Evolutionary conservation across 169 alveolate species (phyloP), one percentile per base, ranked within the genome.

Genomic region (Babesia ovis): DNA sequence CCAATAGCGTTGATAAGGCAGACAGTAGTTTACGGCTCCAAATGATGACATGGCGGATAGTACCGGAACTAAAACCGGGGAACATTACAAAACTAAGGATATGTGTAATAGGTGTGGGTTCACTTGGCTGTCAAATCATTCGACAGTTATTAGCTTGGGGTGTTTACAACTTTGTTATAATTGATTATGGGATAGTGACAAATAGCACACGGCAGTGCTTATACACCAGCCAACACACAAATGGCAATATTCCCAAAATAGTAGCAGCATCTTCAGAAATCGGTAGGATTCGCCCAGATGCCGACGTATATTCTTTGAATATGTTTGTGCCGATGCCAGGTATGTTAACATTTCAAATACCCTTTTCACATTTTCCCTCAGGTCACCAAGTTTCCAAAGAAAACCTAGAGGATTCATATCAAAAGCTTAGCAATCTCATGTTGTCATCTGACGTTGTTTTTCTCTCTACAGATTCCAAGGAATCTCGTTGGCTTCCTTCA

Each of bases 311-410:
- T 27, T 46, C 88, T 1, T 41, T 64, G 37, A 45, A 68, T 32
- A 56, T 85, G 71, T 68, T 54, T 22, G 83, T 89, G 23, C 93
- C 93, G 25, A 89, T 89, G 93, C 91, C 90, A 42, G 93, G 93
- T 22, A 82, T 34, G 45, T 57, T 29, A 39, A 39, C n/a, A 39
- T 53, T 4, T 53, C 32, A 43, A 50, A 53, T 61, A 54, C 34
- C 27, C 9, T 11, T 34, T 16, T 0, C 22, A n/a, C 4, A 22
- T 20, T 18, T 8, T 8, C 0, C 6, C 0, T 9, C 4, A 70
- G 83, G 88, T 1, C 84, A 81, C 35, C 74, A 55, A 55, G 59
- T 73, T 35, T 32, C 60, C n/a, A 74, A 74, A 12, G 54, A 37
- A 25, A 45, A 76, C 9, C 18, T 89, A 32, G n/a, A 46, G 22